A percentile compares a stretch with the other conserved stretches of the same genome.
These are phyloP conservation scores for Rhizopus microsporus DNA, from an alignment of 371 early-diverging fungal species.

Conservation along the genomic window DNA sequence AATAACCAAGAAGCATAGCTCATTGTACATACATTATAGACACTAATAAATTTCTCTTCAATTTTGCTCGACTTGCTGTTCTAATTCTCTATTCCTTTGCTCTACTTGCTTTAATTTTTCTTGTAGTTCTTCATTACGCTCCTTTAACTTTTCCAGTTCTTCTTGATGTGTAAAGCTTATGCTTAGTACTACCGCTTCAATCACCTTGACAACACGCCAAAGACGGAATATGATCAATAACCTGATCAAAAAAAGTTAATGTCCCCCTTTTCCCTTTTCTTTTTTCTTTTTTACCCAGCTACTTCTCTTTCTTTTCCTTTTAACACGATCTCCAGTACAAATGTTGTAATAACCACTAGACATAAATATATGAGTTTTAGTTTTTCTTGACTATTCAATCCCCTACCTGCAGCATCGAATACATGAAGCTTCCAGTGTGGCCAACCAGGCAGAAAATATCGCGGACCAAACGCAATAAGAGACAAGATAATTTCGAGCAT, in stretches of 20 bases:
- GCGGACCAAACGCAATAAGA: constrained; percentile 46
- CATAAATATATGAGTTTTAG: background rate
- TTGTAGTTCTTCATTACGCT: constrained; percentile 26
- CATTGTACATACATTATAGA: constrained; percentile 7
- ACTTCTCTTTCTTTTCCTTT: constrained; percentile 54
- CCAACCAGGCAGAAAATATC: constrained; percentile 43
- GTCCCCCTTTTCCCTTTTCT: constrained; percentile 2
- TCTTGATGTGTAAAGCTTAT: constrained; percentile 36
- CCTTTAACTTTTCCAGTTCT: constrained; percentile 20
- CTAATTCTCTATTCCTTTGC: constrained; percentile 19
- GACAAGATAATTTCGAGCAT: constrained; percentile 37
- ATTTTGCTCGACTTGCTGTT: constrained; percentile 11
- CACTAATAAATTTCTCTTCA: background rate
- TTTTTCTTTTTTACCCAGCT: constrained; percentile 36
- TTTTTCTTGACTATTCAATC: background rate
- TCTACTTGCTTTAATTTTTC: constrained; percentile 26
- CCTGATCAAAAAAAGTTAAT: constrained; percentile 15
- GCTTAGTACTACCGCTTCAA: constrained; percentile 45
- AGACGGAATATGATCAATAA: constrained; percentile 49
- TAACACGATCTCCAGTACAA: constrained; percentile 43
- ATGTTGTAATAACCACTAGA: constrained; percentile 42
- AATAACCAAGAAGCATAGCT: constrained; percentile 6
- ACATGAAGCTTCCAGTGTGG: constrained; percentile 50
- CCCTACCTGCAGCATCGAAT: constrained; percentile 44
- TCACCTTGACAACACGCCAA: constrained; percentile 52